Percentiles rank a stretch among this genome's conserved stretches.
Evolutionary conservation across 2,329 filamentous ascomycete species (phyloP).

Genomic region (Phialophora chinensis): DNA sequence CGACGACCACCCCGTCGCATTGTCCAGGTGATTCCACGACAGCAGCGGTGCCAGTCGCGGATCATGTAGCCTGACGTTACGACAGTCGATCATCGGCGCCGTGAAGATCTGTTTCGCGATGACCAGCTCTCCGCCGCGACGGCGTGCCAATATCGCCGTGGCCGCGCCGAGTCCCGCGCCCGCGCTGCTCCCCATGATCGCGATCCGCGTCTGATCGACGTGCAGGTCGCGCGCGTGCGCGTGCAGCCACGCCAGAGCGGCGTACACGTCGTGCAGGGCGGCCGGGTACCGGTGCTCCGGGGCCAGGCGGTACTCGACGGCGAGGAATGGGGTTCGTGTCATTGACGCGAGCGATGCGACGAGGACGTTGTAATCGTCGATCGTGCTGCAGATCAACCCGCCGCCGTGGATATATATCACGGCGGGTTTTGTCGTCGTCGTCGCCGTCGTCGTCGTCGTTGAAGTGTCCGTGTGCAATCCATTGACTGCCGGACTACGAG

Average conservation of each 20-base stretch:
- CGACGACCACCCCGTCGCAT: slow-evolving; percentile 51
- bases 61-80: slow-evolving; percentile 43
- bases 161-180: slow-evolving; percentile 53
- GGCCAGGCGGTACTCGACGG: slow-evolving; percentile 41
- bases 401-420: slow-evolving; percentile 42
- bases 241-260: slow-evolving; percentile 47
- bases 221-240: slow-evolving; percentile 49
- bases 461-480: neutral
- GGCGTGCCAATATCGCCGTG: slow-evolving; percentile 48
- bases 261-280: slow-evolving; percentile 41
- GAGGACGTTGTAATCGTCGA: slow-evolving; percentile 28
- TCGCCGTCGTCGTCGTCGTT: neutral
- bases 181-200: slow-evolving; percentile 52
- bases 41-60: slow-evolving; percentile 44
- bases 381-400: slow-evolving; percentile 39
- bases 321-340: slow-evolving; percentile 39
- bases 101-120: slow-evolving; percentile 52
- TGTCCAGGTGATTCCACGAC: slow-evolving; percentile 48
- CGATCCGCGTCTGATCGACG: slow-evolving; percentile 50
- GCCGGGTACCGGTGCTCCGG: slow-evolving; percentile 40
- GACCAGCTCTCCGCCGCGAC: slow-evolving; percentile 42
- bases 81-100: slow-evolving; percentile 58
- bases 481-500: neutral
- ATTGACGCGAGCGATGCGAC: slow-evolving; percentile 33
- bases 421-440: slow-evolving; percentile 21